phyloP scores from a whole-genome alignment of 2,329 filamentous ascomycete genomes.

The Lasiodiplodia theobromae region DNA sequence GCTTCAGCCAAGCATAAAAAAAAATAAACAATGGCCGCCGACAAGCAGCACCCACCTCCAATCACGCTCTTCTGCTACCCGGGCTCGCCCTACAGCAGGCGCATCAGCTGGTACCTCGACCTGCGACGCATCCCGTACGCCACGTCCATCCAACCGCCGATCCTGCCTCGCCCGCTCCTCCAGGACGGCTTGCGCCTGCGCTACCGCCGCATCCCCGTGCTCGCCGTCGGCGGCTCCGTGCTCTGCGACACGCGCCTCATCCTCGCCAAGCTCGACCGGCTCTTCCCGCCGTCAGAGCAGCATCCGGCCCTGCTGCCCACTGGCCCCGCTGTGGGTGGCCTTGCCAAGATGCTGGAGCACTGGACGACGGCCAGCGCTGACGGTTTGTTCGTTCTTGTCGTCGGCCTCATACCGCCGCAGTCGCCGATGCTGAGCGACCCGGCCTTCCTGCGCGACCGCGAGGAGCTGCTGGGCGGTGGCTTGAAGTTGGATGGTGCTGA shows the following conservation, averaged over 20 bases:
- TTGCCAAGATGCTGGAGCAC: constrained; percentile 63
- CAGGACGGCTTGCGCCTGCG: constrained; percentile 63
- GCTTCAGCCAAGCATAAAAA: background rate
- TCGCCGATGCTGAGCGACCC: background rate
- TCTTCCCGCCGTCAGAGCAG: background rate
- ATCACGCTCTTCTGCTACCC: constrained; percentile 28
- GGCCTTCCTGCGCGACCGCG: constrained; percentile 26
- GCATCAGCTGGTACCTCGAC: constrained; percentile 24
- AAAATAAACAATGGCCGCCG: background rate
- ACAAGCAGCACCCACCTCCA: background rate
- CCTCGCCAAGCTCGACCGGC: constrained; percentile 65
- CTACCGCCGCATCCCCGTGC: constrained; percentile 73
- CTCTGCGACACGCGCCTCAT: constrained; percentile 76
- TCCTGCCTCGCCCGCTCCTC: constrained; percentile 72
- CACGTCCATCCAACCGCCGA: constrained; percentile 62
- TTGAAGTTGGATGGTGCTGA: constrained; percentile 37
- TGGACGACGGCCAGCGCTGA: constrained; percentile 57
- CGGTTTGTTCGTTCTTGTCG: constrained; percentile 61
- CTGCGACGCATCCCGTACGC: constrained; percentile 22
- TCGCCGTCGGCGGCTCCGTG: constrained; percentile 70
- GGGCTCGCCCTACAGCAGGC: constrained; percentile 11
- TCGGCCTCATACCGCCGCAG: constrained; percentile 61
- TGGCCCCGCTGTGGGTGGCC: background rate
- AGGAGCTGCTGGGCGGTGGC: background rate
- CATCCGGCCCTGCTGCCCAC: background rate